A percentile compares a stretch with the other conserved stretches of the same genome.
phyloP scores from a whole-genome alignment of 805 yeast species.

The Saccharomycopsis capsularis region DNA sequence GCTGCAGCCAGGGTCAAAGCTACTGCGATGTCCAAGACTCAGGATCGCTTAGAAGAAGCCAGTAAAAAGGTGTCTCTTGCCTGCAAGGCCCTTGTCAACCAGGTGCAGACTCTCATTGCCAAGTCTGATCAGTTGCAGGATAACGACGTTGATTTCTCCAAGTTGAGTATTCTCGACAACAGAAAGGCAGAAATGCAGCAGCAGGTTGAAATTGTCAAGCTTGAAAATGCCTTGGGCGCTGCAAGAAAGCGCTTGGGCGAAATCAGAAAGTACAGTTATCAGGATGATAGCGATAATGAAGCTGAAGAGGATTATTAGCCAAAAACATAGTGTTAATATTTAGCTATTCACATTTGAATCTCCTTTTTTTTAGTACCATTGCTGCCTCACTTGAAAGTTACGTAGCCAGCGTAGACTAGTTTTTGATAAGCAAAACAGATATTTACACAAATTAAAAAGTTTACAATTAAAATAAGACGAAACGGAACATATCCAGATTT shows the following conservation, averaged over 20 bases:
- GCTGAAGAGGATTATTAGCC: not conserved
- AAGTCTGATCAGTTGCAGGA: slow-evolving; percentile 29
- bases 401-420: no score
- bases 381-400: not conserved
- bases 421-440: no score
- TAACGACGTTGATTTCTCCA: slow-evolving; percentile 55
- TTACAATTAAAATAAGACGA: no score
- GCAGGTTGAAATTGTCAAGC: slow-evolving; percentile 79
- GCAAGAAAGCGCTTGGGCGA: slow-evolving; percentile 82
- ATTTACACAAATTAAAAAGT: no score
- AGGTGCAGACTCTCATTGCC: slow-evolving; percentile 56
- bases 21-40: slow-evolving; percentile 65
- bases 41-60: slow-evolving; percentile 63
- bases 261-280: slow-evolving; percentile 74
- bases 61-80: slow-evolving; percentile 67
- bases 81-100: slow-evolving; percentile 62
- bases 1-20: slow-evolving; percentile 89
- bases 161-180: slow-evolving; percentile 68
- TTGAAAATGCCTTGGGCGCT: slow-evolving; percentile 61
- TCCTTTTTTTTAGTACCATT: not conserved
- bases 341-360: no score
- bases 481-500: no score
- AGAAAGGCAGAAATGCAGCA: slow-evolving; percentile 87
- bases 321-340: no score
- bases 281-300: slow-evolving; percentile 47